Evolutionary conservation across 2,329 filamentous ascomycete genomes (phyloP).

Genomic region (Dendryphion nanum): DNA sequence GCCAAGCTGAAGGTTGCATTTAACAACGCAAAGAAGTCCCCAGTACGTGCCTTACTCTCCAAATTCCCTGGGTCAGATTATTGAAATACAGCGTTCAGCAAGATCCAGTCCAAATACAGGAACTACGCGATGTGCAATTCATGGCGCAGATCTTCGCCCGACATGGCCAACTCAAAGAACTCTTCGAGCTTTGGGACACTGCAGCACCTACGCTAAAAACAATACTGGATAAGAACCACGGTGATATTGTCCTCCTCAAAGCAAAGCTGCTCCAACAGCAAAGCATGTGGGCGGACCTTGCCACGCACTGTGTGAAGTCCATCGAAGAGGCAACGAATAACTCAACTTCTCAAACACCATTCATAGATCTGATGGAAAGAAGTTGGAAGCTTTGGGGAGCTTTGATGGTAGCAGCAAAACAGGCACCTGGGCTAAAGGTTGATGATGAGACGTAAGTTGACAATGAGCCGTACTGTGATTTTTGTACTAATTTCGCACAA

Average conservation of each 20-base stretch:
- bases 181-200: constrained; percentile 23
- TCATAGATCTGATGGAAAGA: constrained; percentile 5
- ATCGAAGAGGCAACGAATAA: too few relatives aligned
- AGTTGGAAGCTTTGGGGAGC: constrained; percentile 19
- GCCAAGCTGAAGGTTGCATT: not conserved
- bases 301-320: not conserved
- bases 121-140: constrained; percentile 34
- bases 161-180: constrained; percentile 21
- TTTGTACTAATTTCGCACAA: too few relatives aligned
- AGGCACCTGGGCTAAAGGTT: too few relatives aligned
- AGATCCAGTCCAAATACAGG: constrained; percentile 24
- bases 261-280: constrained; percentile 11
- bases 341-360: too few relatives aligned
- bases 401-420: constrained; percentile 10
- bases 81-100: constrained; percentile 18
- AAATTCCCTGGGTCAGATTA: not conserved
- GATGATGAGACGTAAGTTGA: not conserved
- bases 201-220: constrained; percentile 14
- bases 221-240: constrained; percentile 18
- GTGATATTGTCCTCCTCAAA: constrained; percentile 21
- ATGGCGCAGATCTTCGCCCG: constrained; percentile 30
- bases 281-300: constrained; percentile 2
- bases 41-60: constrained; percentile 12
- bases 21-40: constrained; percentile 9
- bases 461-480: not conserved